Evolutionary conservation across 2,329 filamentous ascomycete genomes (phyloP).

Genomic region (Chlorencoelia australis): DNA sequence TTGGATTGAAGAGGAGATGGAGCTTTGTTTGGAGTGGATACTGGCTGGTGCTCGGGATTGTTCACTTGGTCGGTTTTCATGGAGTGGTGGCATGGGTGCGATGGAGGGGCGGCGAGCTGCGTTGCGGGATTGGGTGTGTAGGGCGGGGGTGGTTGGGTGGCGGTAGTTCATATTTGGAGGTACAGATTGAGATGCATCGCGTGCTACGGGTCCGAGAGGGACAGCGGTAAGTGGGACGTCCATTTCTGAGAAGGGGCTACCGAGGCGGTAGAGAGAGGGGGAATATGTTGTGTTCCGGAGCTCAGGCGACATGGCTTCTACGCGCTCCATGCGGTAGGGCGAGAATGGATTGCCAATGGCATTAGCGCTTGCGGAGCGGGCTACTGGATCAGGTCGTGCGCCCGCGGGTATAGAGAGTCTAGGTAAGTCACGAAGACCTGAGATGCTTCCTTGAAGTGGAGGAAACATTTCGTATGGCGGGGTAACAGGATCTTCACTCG

Average conservation of each 20-base stretch:
- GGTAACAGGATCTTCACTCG: slow-evolving; percentile 51
- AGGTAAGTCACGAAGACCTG: slow-evolving; percentile 48
- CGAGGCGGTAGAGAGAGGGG: slow-evolving; percentile 61
- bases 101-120: slow-evolving; percentile 58
- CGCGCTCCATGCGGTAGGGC: slow-evolving; percentile 43
- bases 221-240: slow-evolving; percentile 75
- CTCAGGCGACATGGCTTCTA: slow-evolving; percentile 42
- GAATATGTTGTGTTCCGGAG: slow-evolving; percentile 39
- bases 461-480: slow-evolving; percentile 59
- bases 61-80: slow-evolving; percentile 47
- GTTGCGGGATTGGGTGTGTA: slow-evolving; percentile 31
- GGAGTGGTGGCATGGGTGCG: slow-evolving; percentile 56
- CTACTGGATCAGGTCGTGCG: slow-evolving; percentile 22
- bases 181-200: slow-evolving; percentile 80
- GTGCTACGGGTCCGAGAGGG: slow-evolving; percentile 59
- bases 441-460: slow-evolving; percentile 34
- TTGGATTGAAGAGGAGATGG: background rate
- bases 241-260: slow-evolving; percentile 84
- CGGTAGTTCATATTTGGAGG: slow-evolving; percentile 87
- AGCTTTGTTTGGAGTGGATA: background rate
- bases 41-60: too few relatives aligned
- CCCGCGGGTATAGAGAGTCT: slow-evolving; percentile 50
- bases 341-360: slow-evolving; percentile 29
- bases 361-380: slow-evolving; percentile 24
- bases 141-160: slow-evolving; percentile 18